Evolutionary conservation across 495 filamentous ascomycete genomes (phyloP).

Genomic region (Cercophora samala): DNA sequence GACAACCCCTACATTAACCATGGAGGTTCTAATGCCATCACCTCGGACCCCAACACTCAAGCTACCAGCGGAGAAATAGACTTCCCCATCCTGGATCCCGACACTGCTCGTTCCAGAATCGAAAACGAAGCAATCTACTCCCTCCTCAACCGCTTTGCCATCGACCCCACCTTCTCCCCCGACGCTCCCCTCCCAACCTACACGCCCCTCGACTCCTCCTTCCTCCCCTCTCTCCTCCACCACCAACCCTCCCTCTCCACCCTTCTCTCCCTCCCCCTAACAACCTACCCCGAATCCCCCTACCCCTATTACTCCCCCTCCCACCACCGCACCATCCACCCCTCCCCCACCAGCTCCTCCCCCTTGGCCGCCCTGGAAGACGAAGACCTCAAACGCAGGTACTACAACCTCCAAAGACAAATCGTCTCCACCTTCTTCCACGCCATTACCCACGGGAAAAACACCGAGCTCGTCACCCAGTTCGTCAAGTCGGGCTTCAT

Average conservation of each 20-base stretch:
- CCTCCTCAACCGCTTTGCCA: not conserved
- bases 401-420: conserved; percentile 10
- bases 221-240: not conserved
- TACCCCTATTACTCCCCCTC: not conserved
- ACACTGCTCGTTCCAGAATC: not conserved
- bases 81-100: not conserved
- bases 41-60: not conserved
- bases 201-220: conserved; percentile 14
- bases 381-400: not conserved
- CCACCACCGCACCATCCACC: not conserved
- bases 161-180: not conserved
- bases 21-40: not conserved
- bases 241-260: not conserved
- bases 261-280: conserved; percentile 19
- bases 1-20: not conserved
- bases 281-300: conserved; percentile 5
- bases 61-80: not conserved
- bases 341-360: not conserved
- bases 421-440: conserved; percentile 27
- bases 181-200: conserved; percentile 17
- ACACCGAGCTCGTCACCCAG: conserved; percentile 22
- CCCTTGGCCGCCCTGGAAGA: not conserved
- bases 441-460: conserved; percentile 17
- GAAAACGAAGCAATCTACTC: not conserved
- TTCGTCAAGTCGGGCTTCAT: conserved; percentile 26